phyloP scores from a whole-genome alignment of 78 protist genomes.

The Acrasis kona region DNA sequence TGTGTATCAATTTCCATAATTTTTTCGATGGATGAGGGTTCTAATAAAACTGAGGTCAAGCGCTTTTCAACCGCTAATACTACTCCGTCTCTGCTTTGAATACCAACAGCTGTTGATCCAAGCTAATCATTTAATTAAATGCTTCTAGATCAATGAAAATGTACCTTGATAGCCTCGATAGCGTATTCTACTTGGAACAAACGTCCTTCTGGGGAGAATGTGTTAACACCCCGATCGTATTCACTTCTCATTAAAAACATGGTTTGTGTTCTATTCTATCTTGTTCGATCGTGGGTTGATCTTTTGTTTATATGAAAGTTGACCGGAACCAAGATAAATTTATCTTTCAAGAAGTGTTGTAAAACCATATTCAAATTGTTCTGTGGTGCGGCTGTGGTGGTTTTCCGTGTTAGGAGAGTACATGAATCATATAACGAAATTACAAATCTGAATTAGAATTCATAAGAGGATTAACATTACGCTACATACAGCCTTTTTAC shows the following conservation, averaged over 20 bases:
- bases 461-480: too few relatives aligned
- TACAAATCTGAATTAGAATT: too few relatives aligned
- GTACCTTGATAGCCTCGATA: conserved; percentile 92
- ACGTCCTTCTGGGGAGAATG: conserved; percentile 99
- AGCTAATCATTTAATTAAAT: conserved; percentile 50
- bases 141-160: neutral
- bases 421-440: too few relatives aligned
- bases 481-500: too few relatives aligned
- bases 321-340: too few relatives aligned
- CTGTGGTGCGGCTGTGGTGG: too few relatives aligned
- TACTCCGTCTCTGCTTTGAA: conserved; percentile 94
- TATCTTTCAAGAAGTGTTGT: too few relatives aligned
- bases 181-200: conserved; percentile 97
- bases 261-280: neutral
- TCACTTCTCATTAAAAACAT: conserved; percentile 58
- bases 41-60: conserved; percentile 86
- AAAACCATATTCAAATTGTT: too few relatives aligned
- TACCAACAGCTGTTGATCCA: conserved; percentile 95
- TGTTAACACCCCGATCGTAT: conserved; percentile 98
- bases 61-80: conserved; percentile 96
- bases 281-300: too few relatives aligned
- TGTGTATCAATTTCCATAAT: conserved; percentile 54
- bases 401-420: too few relatives aligned
- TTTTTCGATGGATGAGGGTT: conserved; percentile 68
- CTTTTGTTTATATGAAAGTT: too few relatives aligned